Evolutionary conservation across 345 rosid genomes (phyloP).

Genomic region (Erucastrum elatum): DNA sequence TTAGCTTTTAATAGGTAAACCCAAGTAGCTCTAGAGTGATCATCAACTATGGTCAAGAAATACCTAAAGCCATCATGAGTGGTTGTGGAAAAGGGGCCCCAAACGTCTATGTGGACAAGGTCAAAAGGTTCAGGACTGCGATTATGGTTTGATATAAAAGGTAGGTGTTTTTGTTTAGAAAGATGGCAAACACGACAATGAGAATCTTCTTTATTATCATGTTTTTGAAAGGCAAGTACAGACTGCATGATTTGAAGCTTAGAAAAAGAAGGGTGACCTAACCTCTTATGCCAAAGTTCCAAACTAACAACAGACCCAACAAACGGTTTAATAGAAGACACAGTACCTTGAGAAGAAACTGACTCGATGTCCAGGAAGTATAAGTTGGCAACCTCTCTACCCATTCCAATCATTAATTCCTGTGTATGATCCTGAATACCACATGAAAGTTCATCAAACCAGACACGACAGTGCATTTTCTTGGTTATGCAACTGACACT

Average conservation of each 20-base stretch:
- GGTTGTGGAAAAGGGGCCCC: background rate
- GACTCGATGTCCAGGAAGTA: background rate
- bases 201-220: background rate
- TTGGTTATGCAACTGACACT: background rate
- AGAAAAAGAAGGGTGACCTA: background rate
- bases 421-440: background rate
- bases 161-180: background rate
- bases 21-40: too few species aligned
- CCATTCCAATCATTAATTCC: background rate
- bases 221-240: background rate
- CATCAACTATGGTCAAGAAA: background rate
- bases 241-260: background rate
- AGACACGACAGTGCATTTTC: fast-evolving
- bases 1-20: too few species aligned
- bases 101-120: background rate
- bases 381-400: background rate
- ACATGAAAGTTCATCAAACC: background rate
- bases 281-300: background rate
- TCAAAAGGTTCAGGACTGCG: background rate
- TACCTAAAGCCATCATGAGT: background rate
- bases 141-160: background rate
- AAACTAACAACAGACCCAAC: background rate
- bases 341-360: background rate
- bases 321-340: too few species aligned
- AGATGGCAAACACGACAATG: background rate